Percentiles rank a stretch among this genome's conserved stretches.
These are phyloP conservation scores for Polychaeton citri DNA, from an alignment of 2,329 filamentous ascomycete genomes.

Conservation along the genomic window DNA sequence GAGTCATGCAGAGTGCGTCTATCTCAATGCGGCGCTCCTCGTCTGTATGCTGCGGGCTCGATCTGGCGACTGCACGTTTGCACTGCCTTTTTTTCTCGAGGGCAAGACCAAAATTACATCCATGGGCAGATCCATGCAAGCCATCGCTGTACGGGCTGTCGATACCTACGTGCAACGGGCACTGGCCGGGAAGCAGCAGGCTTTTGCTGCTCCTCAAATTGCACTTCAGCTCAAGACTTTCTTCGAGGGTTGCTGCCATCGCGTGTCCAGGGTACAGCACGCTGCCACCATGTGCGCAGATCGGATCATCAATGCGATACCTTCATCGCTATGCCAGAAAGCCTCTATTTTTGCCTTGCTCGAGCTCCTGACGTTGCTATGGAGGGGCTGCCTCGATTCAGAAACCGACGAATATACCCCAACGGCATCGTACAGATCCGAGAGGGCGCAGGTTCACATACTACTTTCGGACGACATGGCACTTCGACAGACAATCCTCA, in stretches of 20 bases:
- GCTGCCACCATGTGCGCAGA: slow-evolving; percentile 75
- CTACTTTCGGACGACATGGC: slow-evolving; percentile 89
- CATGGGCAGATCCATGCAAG: slow-evolving; percentile 49
- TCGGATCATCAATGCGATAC: slow-evolving; percentile 69
- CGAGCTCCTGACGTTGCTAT: slow-evolving; percentile 87
- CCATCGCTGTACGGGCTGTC: slow-evolving; percentile 55
- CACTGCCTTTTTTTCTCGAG: slow-evolving; percentile 87
- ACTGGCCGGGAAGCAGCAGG: slow-evolving; percentile 54
- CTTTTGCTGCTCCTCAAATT: slow-evolving; percentile 84
- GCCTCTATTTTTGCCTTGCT: slow-evolving; percentile 84
- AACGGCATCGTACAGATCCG: slow-evolving; percentile 65
- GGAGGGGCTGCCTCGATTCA: slow-evolving; percentile 83
- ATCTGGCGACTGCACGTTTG: slow-evolving; percentile 78
- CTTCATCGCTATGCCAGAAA: slow-evolving; percentile 80
- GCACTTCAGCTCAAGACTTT: slow-evolving; percentile 75
- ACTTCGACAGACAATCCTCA: slow-evolving; percentile 67
- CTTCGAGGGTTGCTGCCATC: slow-evolving; percentile 82
- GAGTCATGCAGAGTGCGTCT: slow-evolving; percentile 82
- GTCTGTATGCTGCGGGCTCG: slow-evolving; percentile 80
- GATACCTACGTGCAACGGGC: slow-evolving; percentile 69
- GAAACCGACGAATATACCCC: slow-evolving; percentile 92
- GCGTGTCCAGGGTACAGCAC: slow-evolving; percentile 80
- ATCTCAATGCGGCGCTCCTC: slow-evolving; percentile 78
- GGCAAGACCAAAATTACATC: slow-evolving; percentile 57
- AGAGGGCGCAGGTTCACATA: slow-evolving; percentile 63